A percentile compares a stretch with the other conserved stretches of the same genome.
Evolutionary conservation across 345 rosid species (phyloP).

Genomic region (Triadica sebifera): DNA sequence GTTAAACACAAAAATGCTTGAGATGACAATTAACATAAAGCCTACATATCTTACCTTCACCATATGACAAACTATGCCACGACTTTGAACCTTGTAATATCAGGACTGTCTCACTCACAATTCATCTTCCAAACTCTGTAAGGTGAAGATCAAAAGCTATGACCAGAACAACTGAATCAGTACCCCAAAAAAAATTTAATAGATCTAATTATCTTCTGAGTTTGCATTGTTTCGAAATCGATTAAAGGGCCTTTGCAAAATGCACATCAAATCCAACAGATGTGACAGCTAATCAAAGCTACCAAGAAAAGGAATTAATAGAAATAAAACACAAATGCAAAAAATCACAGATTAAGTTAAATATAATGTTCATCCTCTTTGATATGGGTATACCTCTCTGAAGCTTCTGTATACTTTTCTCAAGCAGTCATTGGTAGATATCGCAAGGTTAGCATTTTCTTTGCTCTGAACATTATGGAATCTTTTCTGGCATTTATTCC

Average conservation of each 20-base stretch:
- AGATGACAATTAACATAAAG: constrained; percentile 1
- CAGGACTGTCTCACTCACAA: constrained; percentile 80
- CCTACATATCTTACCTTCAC: constrained; percentile 59
- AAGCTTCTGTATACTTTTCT: not conserved
- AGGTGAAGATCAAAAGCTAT: constrained; percentile 5
- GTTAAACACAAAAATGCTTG: constrained; percentile 1
- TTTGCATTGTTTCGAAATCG: too few species aligned
- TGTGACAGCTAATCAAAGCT: too few species aligned
- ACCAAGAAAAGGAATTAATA: too few species aligned
- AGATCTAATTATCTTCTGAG: too few species aligned
- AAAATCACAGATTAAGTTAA: too few species aligned
- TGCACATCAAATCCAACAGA: too few species aligned
- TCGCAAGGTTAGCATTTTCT: not conserved
- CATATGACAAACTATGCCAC: constrained; percentile 92
- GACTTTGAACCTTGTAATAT: constrained; percentile 73
- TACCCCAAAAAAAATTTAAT: too few species aligned
- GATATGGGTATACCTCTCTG: not conserved
- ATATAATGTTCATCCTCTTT: too few species aligned
- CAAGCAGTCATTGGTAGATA: not conserved
- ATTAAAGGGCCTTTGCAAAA: too few species aligned
- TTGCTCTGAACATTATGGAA: not conserved
- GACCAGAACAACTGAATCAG: not conserved
- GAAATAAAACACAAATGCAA: too few species aligned
- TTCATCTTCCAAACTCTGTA: constrained; percentile 93
- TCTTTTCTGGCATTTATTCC: not conserved